Conservation (phyloP, 306 rosid species). For the Cyclanthera cordifolia region DNA sequence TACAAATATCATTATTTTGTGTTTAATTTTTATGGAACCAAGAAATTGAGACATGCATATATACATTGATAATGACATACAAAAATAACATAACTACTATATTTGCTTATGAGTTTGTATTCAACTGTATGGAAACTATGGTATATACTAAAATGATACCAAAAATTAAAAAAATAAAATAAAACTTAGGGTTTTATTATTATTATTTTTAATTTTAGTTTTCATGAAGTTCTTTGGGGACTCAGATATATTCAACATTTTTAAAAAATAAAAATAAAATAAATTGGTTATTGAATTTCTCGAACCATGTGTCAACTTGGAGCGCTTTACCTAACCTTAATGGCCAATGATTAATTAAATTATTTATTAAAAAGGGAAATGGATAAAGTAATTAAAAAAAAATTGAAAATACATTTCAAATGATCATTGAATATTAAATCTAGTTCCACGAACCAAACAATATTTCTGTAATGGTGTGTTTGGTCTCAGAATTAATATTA, state of each 20-base stretch:
- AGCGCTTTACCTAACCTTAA: constrained; percentile 6
- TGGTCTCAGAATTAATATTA: too few relatives aligned
- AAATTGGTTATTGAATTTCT: not conserved
- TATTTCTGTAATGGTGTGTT: too few relatives aligned
- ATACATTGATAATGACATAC: not conserved
- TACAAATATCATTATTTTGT: not conserved
- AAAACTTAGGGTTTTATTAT: too few relatives aligned
- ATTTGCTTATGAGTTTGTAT: not conserved
- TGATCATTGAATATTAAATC: not conserved
- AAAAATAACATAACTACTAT: not conserved
- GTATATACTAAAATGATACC: constrained; percentile 2
- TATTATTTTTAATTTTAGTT: too few relatives aligned
- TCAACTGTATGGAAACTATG: not conserved
- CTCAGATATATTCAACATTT: not conserved
- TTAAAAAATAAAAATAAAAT: too few relatives aligned
- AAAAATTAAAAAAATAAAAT: not conserved
- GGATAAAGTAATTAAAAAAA: not conserved
- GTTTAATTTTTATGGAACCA: not conserved
- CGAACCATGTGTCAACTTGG: not conserved
- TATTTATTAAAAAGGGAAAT: not conserved
- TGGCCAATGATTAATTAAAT: not conserved
- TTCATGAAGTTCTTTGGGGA: too few relatives aligned
- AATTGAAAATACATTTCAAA: not conserved
- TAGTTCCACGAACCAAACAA: too few relatives aligned
- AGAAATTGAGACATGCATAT: not conserved